These are phyloP conservation scores for Caryopteris hybrid DNA, from an alignment of 305 asterid species.

Conservation along the genomic window DNA sequence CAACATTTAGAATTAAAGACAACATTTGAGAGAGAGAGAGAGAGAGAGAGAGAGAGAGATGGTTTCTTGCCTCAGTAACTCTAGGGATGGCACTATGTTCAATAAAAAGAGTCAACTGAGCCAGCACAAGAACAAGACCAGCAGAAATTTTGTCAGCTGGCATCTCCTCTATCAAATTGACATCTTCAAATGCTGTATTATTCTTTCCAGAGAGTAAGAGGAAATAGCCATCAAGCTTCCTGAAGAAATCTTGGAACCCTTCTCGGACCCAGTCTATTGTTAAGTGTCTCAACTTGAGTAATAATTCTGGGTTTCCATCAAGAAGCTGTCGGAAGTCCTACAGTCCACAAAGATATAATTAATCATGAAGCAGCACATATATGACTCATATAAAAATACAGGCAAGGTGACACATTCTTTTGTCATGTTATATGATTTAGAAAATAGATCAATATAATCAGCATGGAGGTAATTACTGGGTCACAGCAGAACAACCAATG, in stretches of 20 bases:
- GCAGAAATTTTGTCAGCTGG: slow-evolving; percentile 66
- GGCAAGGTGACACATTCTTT: background rate
- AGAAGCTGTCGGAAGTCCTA: slow-evolving; percentile 78
- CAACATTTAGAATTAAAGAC: background rate
- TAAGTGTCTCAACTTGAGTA: slow-evolving; percentile 62
- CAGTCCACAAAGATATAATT: slow-evolving; percentile 16
- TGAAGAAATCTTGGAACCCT: slow-evolving; percentile 90
- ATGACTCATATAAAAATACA: background rate
- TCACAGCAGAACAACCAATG: background rate
- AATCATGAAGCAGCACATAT: slow-evolving; percentile 12
- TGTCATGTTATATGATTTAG: background rate
- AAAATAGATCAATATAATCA: background rate
- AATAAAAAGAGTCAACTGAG: slow-evolving; percentile 57
- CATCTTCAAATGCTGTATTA: slow-evolving; percentile 40
- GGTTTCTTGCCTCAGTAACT: slow-evolving; percentile 65
- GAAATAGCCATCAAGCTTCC: slow-evolving; percentile 62
- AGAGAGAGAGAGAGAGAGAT: background rate
- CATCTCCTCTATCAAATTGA: slow-evolving; percentile 42
- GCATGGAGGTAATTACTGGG: background rate
- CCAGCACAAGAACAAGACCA: slow-evolving; percentile 83
- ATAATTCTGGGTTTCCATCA: slow-evolving; percentile 60
- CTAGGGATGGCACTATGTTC: slow-evolving; percentile 79
- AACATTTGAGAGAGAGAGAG: too few relatives aligned
- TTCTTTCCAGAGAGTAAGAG: slow-evolving; percentile 70
- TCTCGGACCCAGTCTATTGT: slow-evolving; percentile 76